A percentile compares a stretch with the other conserved stretches of the same genome.
These are phyloP conservation scores for Vigna angularis DNA, from an alignment of 306 rosid species.

Conservation along the genomic window DNA sequence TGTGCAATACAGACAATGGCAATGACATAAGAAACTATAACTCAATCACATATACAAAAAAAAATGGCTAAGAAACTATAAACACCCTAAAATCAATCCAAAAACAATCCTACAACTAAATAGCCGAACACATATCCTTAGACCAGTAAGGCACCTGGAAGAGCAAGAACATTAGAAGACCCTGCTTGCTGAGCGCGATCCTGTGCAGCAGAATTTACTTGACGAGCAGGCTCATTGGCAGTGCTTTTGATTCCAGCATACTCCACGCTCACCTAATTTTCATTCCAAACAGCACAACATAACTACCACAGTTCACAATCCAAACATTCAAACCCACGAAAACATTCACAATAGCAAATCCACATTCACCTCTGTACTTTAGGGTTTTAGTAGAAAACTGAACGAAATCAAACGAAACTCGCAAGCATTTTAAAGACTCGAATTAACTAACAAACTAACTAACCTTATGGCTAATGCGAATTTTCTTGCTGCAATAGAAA, in stretches of 20 bases:
- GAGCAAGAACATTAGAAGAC: constrained; percentile 75
- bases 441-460: constrained; percentile 38
- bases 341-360: not conserved
- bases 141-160: constrained; percentile 61
- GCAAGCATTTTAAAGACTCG: not conserved
- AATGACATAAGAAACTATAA: constrained; percentile 4
- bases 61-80: not conserved
- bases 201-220: constrained; percentile 45
- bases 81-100: not conserved
- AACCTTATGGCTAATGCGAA: constrained; percentile 86
- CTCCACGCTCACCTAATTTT: constrained; percentile 67
- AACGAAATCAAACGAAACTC: not conserved
- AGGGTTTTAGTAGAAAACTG: constrained; percentile 13
- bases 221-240: constrained; percentile 56
- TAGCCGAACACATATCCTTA: not conserved
- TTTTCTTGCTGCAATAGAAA: constrained; percentile 62
- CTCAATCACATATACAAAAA: not conserved
- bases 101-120: not conserved
- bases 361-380: not conserved
- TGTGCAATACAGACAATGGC: not conserved
- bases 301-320: not conserved
- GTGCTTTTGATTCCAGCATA: constrained; percentile 68
- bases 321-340: not conserved
- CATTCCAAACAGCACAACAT: constrained; percentile 29
- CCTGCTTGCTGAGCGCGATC: constrained; percentile 53